Evolutionary conservation across 768 basidiomycete genomes (phyloP).

Genomic region (Boletus fagicola): DNA sequence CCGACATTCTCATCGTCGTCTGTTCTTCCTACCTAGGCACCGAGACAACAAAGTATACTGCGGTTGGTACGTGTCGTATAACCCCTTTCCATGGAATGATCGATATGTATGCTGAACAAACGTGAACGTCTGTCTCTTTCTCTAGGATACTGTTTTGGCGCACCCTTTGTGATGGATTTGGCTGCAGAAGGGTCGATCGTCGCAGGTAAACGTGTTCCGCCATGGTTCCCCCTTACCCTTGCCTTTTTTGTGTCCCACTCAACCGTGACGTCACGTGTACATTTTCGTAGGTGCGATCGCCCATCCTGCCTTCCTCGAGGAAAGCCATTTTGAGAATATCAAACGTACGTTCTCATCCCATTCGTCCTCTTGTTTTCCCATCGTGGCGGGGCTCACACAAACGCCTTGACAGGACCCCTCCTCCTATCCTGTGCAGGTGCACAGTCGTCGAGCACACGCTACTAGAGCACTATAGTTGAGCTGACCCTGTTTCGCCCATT

Average conservation of each 20-base stretch:
- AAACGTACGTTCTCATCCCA: slow-evolving; percentile 27
- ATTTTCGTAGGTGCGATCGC: slow-evolving; percentile 41
- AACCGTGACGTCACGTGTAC: background rate
- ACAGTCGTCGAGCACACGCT: no score
- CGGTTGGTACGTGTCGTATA: slow-evolving; percentile 39
- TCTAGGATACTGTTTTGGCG: background rate
- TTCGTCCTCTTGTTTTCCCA: no score
- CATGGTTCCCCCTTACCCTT: no score
- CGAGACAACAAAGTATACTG: slow-evolving; percentile 38
- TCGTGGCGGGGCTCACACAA: no score
- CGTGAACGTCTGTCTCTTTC: no score
- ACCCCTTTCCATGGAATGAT: background rate
- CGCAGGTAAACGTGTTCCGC: background rate
- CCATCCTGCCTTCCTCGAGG: slow-evolving; percentile 50
- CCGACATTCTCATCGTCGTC: background rate
- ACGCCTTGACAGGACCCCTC: no score
- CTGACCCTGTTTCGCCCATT: no score
- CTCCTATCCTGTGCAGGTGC: no score
- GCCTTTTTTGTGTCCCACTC: background rate
- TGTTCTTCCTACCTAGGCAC: slow-evolving; percentile 15
- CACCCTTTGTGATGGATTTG: background rate
- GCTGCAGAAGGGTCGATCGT: background rate
- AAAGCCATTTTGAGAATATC: slow-evolving; percentile 49
- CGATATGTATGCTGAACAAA: no score
- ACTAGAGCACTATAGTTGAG: no score